Conservation (phyloP, 192 early-diverging fungal genomes). For the Coemansia sp. region DNA sequence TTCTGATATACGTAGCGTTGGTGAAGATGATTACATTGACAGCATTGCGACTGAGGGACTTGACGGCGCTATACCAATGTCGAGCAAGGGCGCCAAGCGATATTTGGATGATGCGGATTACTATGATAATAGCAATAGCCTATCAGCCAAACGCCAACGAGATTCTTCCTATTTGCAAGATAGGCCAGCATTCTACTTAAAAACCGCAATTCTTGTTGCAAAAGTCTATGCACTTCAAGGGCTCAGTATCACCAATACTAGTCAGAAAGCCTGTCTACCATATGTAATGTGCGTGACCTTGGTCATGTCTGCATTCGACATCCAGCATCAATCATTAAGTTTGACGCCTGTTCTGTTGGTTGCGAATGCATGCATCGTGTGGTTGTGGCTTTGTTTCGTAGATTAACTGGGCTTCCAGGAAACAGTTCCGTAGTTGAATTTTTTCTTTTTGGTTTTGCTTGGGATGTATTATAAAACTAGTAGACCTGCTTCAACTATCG, state of each 20-base stretch:
- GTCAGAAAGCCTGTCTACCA: conserved; percentile 5
- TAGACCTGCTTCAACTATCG: too few relatives aligned
- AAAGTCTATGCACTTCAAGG: conserved; percentile 27
- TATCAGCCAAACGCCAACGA: conserved; percentile 8
- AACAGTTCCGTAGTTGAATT: too few relatives aligned
- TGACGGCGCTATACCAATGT: background rate
- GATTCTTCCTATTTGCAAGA: background rate
- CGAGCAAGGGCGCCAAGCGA: conserved; percentile 4
- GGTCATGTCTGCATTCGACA: conserved; percentile 41
- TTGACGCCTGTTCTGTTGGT: conserved; percentile 23
- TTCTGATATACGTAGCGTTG: background rate
- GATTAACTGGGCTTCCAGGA: background rate
- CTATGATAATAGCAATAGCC: background rate
- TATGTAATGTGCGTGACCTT: conserved; percentile 28
- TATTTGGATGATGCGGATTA: background rate
- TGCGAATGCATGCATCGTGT: conserved; percentile 12
- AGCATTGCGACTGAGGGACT: background rate
- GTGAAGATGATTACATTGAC: background rate
- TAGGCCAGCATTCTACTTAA: conserved; percentile 27
- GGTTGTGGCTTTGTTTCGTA: conserved; percentile 2
- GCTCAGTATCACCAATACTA: conserved; percentile 5
- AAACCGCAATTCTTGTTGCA: conserved; percentile 33
- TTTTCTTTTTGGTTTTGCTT: too few relatives aligned
- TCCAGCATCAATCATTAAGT: conserved; percentile 21
- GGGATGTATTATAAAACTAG: too few relatives aligned